A percentile compares a stretch with the other conserved stretches of the same genome.
Conservation (phyloP, 2,329 filamentous ascomycete genomes). For the Hypoxylon sp. region DNA sequence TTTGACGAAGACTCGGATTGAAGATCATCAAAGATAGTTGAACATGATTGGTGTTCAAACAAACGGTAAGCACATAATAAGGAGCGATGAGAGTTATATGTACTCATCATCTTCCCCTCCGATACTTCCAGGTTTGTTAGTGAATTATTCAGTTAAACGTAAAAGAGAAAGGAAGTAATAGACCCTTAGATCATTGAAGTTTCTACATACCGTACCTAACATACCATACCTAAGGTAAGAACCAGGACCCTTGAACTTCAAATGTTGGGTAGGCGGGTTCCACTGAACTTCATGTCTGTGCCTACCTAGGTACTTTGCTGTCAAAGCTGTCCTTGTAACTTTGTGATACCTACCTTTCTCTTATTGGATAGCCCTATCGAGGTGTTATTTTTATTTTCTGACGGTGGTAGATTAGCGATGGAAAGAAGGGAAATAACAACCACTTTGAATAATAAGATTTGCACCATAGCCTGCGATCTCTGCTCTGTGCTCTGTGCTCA, state of each 20-base stretch:
- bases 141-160: background rate
- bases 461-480: constrained; percentile 25
- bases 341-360: constrained; percentile 14
- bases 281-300: constrained; percentile 12
- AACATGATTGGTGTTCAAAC: constrained; percentile 25
- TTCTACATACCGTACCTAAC: background rate
- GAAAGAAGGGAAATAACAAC: constrained; percentile 1
- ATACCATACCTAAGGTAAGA: too few relatives aligned
- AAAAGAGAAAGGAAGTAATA: constrained; percentile 1
- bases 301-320: background rate
- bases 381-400: constrained; percentile 13
- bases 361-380: constrained; percentile 43
- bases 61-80: constrained; percentile 16
- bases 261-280: constrained; percentile 15
- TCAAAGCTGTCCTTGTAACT: constrained; percentile 1
- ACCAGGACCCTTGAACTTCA: constrained; percentile 13
- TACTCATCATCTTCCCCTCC: background rate
- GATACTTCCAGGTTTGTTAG: background rate
- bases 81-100: background rate
- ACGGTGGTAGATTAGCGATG: constrained; percentile 24
- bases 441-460: constrained; percentile 18
- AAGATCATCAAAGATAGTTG: constrained; percentile 12
- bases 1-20: constrained; percentile 13
- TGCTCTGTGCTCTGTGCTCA: constrained; percentile 20
- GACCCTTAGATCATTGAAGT: background rate